Conservation (phyloP, 495 filamentous ascomycete genomes). For the Penicillium paradoxum region DNA sequence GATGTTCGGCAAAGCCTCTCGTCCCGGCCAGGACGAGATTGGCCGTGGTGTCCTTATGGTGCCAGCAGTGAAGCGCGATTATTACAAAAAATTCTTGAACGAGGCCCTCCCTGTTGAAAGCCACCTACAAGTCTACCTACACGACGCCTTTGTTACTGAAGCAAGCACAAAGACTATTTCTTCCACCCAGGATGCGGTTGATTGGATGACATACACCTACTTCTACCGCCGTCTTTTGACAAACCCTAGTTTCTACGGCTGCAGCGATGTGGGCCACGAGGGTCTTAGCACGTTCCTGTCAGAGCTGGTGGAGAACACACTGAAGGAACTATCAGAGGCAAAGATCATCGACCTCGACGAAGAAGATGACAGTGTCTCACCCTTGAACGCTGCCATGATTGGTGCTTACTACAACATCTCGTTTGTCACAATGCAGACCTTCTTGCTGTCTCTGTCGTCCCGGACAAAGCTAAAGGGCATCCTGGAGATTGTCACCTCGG, state of each 20-base stretch:
- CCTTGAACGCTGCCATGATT: conserved; percentile 95
- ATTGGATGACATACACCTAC: conserved; percentile 97
- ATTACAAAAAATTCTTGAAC: conserved; percentile 98
- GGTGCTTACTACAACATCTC: conserved; percentile 99
- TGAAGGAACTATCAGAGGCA: conserved; percentile 86
- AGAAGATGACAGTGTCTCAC: conserved; percentile 85
- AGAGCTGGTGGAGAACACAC: conserved; percentile 86
- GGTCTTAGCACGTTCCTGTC: conserved; percentile 92
- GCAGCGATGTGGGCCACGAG: conserved; percentile 85
- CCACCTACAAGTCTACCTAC: conserved; percentile 83
- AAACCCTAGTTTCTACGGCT: conserved; percentile 94
- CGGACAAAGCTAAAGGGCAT: conserved; percentile 94
- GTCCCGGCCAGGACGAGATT: conserved; percentile 70
- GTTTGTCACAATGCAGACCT: conserved; percentile 99
- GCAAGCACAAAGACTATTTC: conserved; percentile 89
- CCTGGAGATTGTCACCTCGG: conserved; percentile 93
- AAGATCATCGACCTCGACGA: conserved; percentile 97
- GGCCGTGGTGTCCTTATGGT: conserved; percentile 93
- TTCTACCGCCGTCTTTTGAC: conserved; percentile 96
- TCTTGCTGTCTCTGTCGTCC: conserved; percentile 85
- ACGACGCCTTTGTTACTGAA: conserved; percentile 95
- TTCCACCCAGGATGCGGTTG: conserved; percentile 95
- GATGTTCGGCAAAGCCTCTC: conserved; percentile 94
- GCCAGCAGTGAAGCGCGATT: conserved; percentile 86
- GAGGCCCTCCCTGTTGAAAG: conserved; percentile 95